phyloP scores from a whole-genome alignment of 2,329 filamentous ascomycete species.

The Ophiocordyceps unilateralis region DNA sequence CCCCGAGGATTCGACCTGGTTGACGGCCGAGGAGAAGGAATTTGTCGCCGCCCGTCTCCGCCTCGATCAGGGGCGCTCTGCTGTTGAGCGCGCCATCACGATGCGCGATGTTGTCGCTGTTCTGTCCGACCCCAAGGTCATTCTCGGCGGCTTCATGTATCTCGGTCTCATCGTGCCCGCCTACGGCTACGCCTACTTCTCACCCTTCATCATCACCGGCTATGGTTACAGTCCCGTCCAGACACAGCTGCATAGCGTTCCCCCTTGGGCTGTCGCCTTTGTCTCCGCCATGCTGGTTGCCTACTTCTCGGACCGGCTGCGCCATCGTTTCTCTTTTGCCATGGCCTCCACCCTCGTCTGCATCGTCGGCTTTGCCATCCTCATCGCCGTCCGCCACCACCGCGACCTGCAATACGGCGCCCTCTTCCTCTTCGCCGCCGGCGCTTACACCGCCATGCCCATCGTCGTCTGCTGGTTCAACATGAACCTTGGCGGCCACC shows the following conservation, averaged over 20 bases:
- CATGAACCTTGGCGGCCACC: slow-evolving; percentile 62
- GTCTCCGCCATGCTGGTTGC: slow-evolving; percentile 63
- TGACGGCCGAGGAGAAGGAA: slow-evolving; percentile 48
- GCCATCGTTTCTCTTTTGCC: slow-evolving; percentile 60
- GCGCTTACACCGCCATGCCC: slow-evolving; percentile 76
- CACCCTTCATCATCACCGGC: slow-evolving; percentile 50
- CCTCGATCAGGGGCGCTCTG: slow-evolving; percentile 51
- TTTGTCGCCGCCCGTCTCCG: slow-evolving; percentile 50
- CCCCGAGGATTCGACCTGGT: slow-evolving; percentile 58
- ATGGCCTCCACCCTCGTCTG: slow-evolving; percentile 50
- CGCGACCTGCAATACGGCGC: slow-evolving; percentile 54
- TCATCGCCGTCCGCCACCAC: slow-evolving; percentile 55
- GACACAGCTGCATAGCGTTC: slow-evolving; percentile 40
- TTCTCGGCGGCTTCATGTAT: slow-evolving; percentile 65
- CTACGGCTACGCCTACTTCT: slow-evolving; percentile 65
- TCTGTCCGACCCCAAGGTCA: slow-evolving; percentile 58
- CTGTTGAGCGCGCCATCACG: slow-evolving; percentile 42
- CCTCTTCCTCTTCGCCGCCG: slow-evolving; percentile 67
- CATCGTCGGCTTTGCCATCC: slow-evolving; percentile 59
- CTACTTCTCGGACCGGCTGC: slow-evolving; percentile 48
- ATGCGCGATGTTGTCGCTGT: slow-evolving; percentile 40
- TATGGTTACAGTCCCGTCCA: slow-evolving; percentile 44
- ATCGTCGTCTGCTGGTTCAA: slow-evolving; percentile 72
- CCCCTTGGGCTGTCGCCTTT: slow-evolving; percentile 52
- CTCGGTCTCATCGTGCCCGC: slow-evolving; percentile 63